phyloP scores from a whole-genome alignment of 176 grass and related monocot species.

The Oryza longistaminata region DNA sequence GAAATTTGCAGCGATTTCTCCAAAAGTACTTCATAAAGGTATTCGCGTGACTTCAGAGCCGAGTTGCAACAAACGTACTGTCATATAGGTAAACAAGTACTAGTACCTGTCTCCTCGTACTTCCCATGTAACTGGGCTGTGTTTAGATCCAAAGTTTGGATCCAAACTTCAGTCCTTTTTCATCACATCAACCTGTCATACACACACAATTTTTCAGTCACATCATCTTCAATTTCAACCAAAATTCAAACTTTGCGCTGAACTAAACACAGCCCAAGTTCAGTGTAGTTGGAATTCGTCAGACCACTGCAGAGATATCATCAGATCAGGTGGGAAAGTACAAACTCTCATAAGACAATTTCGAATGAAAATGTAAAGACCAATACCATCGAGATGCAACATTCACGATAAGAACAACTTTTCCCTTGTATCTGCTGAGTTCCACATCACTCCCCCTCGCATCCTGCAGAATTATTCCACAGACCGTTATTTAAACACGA shows the following conservation, averaged over 20 bases:
- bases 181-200: too few species aligned
- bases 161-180: too few species aligned
- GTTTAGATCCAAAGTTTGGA: too few species aligned
- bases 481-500: neutral
- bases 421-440: constrained; percentile 64
- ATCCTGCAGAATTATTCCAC: constrained; percentile 46
- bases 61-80: neutral
- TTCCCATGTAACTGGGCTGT: constrained; percentile 56
- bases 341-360: neutral
- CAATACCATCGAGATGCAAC: constrained; percentile 63
- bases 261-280: too few species aligned
- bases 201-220: too few species aligned
- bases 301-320: constrained; percentile 55
- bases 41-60: too few species aligned
- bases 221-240: too few species aligned
- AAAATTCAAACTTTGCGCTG: too few species aligned
- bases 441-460: constrained; percentile 58
- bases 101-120: constrained; percentile 46
- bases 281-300: constrained; percentile 57
- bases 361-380: neutral
- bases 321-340: constrained; percentile 6
- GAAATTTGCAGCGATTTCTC: too few species aligned
- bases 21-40: too few species aligned
- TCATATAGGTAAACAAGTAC: neutral
- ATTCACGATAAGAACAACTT: constrained; percentile 72